A percentile compares a stretch with the other conserved stretches of the same genome.
phyloP scores from a whole-genome alignment of 192 early-diverging fungal species.

The Coemansia sp. region DNA sequence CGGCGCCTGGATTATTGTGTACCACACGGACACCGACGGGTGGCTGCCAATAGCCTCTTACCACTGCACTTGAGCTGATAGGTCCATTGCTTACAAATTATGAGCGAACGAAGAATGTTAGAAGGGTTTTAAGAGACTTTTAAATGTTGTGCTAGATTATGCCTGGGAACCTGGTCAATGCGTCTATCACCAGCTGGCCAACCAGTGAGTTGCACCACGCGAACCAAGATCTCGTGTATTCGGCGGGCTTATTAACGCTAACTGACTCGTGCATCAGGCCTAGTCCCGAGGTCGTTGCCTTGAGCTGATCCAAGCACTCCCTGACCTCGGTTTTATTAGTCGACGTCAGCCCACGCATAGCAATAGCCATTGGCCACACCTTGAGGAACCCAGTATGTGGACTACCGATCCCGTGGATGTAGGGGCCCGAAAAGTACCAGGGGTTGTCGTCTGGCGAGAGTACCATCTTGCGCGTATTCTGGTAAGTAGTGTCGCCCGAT shows the following conservation, averaged over 20 bases:
- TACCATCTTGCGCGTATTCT: constrained; percentile 57
- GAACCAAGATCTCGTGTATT: constrained; percentile 48
- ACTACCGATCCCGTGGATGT: constrained; percentile 60
- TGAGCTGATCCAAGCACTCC: constrained; percentile 58
- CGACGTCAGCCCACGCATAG: constrained; percentile 58
- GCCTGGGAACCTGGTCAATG: constrained; percentile 32
- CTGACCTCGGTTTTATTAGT: constrained; percentile 49
- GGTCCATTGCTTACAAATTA: not conserved
- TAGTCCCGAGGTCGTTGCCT: constrained; percentile 51
- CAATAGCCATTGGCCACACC: constrained; percentile 70
- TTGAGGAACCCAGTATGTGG: constrained; percentile 59
- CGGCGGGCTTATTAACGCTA: constrained; percentile 33
- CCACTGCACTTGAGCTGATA: constrained; percentile 22
- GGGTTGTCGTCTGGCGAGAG: constrained; percentile 61
- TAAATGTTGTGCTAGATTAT: constrained; percentile 14
- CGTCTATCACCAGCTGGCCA: constrained; percentile 40
- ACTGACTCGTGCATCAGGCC: constrained; percentile 71
- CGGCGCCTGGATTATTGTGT: constrained; percentile 56
- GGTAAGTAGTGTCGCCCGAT: constrained; percentile 54
- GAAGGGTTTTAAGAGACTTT: not conserved
- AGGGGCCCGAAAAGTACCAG: constrained; percentile 60
- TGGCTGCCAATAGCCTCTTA: constrained; percentile 56
- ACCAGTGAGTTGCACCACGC: constrained; percentile 47
- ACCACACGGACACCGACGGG: constrained; percentile 50
- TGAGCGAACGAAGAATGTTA: not conserved